Evolutionary conservation across 2,329 filamentous ascomycete genomes (phyloP).

Genomic region (Fusarium marasasianum): DNA sequence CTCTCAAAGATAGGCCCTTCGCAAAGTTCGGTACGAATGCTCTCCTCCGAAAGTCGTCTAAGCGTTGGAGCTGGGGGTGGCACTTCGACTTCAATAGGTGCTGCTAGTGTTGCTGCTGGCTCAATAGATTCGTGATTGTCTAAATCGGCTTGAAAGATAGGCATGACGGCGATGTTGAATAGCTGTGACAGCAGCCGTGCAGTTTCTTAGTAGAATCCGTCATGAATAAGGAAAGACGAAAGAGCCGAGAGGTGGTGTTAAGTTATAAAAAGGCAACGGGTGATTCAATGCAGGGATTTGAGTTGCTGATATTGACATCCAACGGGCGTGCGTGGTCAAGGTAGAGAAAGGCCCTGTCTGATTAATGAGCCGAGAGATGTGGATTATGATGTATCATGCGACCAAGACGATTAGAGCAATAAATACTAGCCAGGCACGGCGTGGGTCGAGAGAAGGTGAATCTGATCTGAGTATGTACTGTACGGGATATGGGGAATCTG

Average conservation of each 20-base stretch:
- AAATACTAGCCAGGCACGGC: conserved; percentile 20
- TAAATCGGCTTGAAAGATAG: conserved; percentile 66
- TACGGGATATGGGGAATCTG: conserved; percentile 34
- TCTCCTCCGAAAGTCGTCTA: conserved; percentile 64
- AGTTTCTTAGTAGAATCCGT: conserved; percentile 19
- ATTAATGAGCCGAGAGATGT: conserved; percentile 27
- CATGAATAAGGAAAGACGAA: conserved; percentile 34
- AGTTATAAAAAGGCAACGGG: not conserved
- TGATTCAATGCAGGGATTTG: conserved; percentile 20
- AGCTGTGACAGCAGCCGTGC: conserved; percentile 48
- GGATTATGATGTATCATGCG: conserved; percentile 41
- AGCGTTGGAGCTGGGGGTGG: conserved; percentile 14
- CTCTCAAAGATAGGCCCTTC: conserved; percentile 64
- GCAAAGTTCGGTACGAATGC: conserved; percentile 68
- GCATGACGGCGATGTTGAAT: conserved; percentile 54
- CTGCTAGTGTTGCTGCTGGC: conserved; percentile 36
- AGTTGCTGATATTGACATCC: not conserved
- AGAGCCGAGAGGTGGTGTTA: not conserved
- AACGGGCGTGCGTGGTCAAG: not conserved
- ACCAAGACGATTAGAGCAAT: conserved; percentile 20
- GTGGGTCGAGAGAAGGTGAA: conserved; percentile 32
- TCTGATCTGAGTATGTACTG: conserved; percentile 24
- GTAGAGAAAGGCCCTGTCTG: not conserved
- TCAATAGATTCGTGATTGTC: conserved; percentile 48
- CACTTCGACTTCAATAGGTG: conserved; percentile 28